A percentile compares a stretch with the other conserved stretches of the same genome.
phyloP scores from a whole-genome alignment of 768 basidiomycete species.

The Porpolomopsis calyptriformis region DNA sequence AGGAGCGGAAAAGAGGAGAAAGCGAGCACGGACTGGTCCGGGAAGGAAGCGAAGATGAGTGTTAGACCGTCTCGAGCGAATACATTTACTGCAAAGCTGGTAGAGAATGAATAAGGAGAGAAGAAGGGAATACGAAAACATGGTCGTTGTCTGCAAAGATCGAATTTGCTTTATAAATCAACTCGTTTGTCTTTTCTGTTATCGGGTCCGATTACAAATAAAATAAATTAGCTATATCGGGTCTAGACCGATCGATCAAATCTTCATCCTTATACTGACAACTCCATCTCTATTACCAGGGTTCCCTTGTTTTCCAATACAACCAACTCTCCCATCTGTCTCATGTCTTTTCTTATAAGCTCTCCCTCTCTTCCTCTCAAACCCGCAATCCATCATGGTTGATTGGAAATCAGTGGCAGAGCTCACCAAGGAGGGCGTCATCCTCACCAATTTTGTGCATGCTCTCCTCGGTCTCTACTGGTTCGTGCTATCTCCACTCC shows the following conservation, averaged over 20 bases:
- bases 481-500: conserved; percentile 22
- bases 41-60: conserved; percentile 12
- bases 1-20: neutral
- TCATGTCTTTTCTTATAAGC: neutral
- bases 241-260: too few relatives aligned
- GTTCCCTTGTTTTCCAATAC: neutral
- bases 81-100: conserved; percentile 2
- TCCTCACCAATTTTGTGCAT: conserved; percentile 46
- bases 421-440: conserved; percentile 33
- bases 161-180: neutral
- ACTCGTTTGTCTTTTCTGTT: neutral
- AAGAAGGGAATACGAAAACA: conserved; percentile 1
- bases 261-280: neutral
- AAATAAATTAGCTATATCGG: too few relatives aligned
- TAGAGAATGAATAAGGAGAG: conserved; percentile 6
- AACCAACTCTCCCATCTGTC: neutral
- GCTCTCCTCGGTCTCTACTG: conserved; percentile 46
- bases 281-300: neutral
- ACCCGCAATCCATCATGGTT: too few relatives aligned
- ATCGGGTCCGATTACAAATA: neutral
- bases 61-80: neutral
- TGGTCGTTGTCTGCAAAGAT: neutral
- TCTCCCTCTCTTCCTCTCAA: too few relatives aligned
- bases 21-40: conserved; percentile 14
- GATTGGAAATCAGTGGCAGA: conserved; percentile 46